Evolutionary conservation across 345 rosid species (phyloP).

Genomic region (Populus alba): DNA sequence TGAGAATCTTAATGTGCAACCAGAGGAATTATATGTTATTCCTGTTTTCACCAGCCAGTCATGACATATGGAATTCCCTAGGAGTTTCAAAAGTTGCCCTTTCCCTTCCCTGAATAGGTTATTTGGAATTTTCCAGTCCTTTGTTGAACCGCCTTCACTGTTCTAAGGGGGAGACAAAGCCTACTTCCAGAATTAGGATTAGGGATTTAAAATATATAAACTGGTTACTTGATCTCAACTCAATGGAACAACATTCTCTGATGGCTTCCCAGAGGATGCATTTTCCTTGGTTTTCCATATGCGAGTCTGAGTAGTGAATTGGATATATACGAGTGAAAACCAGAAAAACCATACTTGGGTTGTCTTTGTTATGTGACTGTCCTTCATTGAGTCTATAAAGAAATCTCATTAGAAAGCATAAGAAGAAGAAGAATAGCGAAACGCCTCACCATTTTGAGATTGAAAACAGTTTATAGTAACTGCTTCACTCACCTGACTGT

Average conservation of each 20-base stretch:
- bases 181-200: not conserved
- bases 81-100: not conserved
- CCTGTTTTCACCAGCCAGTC: not conserved
- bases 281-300: too few relatives aligned
- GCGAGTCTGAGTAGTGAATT: not conserved
- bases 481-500: conserved; percentile 42
- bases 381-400: not conserved
- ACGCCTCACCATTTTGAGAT: not conserved
- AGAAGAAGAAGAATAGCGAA: conserved; percentile 3
- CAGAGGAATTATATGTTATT: not conserved
- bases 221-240: not conserved
- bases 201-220: too few relatives aligned
- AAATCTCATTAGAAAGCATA: not conserved
- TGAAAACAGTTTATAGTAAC: not conserved
- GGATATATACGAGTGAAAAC: not conserved
- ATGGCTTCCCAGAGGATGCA: not conserved
- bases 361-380: not conserved
- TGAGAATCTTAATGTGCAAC: not conserved
- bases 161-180: not conserved
- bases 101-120: not conserved
- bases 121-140: not conserved
- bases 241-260: not conserved
- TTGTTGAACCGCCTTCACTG: not conserved
- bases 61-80: not conserved
- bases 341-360: not conserved